Evolutionary conservation across 2,329 filamentous ascomycete genomes (phyloP).

Genomic region (Fusarium guadeloupense): DNA sequence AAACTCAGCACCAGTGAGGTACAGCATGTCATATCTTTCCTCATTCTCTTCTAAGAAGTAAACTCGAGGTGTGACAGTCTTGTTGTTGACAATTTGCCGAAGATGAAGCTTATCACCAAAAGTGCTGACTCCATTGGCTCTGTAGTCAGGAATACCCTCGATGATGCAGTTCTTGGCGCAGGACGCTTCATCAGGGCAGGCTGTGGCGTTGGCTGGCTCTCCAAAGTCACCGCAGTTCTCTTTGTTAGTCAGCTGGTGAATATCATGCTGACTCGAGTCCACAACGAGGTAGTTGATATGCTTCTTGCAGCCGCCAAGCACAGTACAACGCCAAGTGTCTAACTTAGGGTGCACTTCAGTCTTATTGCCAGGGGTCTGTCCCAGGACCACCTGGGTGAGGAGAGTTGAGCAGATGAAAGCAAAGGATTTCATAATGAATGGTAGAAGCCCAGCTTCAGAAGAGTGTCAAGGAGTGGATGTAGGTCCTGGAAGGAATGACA

Average conservation of each 20-base stretch:
- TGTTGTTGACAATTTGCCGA: slow-evolving; percentile 28
- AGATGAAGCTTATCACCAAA: slow-evolving; percentile 45
- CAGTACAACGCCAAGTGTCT: slow-evolving; percentile 62
- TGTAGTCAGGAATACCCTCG: slow-evolving; percentile 60
- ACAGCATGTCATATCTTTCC: slow-evolving; percentile 67
- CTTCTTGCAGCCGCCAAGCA: slow-evolving; percentile 56
- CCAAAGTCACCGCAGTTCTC: slow-evolving; percentile 41
- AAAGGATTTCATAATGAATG: slow-evolving; percentile 16
- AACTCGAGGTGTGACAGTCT: slow-evolving; percentile 55
- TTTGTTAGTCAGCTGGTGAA: slow-evolving; percentile 53
- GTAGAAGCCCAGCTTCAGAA: background rate
- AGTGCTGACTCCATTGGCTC: slow-evolving; percentile 46
- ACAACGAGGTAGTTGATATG: slow-evolving; percentile 60
- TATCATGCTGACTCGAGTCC: slow-evolving; percentile 57
- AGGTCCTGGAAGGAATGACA: background rate
- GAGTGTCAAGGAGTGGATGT: background rate
- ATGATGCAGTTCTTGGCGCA: slow-evolving; percentile 65
- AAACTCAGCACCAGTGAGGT: slow-evolving; percentile 69
- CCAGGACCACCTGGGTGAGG: slow-evolving; percentile 24
- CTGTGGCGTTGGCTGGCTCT: slow-evolving; percentile 51
- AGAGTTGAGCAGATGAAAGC: slow-evolving; percentile 11
- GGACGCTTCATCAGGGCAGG: slow-evolving; percentile 59
- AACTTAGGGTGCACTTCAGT: slow-evolving; percentile 61
- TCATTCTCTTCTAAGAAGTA: slow-evolving; percentile 66
- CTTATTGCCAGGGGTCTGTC: slow-evolving; percentile 52